phyloP scores from a whole-genome alignment of 805 yeast species.

The Yamadazyma sp. region DNA sequence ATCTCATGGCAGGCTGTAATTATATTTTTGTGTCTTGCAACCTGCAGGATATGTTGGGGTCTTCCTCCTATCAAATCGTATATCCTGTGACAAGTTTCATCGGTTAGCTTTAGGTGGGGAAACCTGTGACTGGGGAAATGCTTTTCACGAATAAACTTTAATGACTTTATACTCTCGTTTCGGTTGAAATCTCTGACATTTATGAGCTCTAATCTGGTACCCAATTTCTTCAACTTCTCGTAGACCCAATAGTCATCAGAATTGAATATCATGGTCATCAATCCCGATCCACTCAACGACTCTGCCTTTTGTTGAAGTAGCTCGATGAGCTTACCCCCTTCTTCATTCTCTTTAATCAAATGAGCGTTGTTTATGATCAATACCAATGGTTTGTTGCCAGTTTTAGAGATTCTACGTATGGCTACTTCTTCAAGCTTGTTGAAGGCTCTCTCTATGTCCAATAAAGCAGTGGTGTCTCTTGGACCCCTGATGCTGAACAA shows the following conservation, averaged over 20 bases:
- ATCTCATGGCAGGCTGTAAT: constrained; percentile 63
- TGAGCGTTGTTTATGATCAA: constrained; percentile 74
- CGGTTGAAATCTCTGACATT: constrained; percentile 65
- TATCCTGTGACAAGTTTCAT: constrained; percentile 48
- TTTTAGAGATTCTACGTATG: constrained; percentile 41
- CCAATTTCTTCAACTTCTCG: constrained; percentile 67
- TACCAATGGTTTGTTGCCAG: constrained; percentile 55
- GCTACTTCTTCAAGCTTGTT: constrained; percentile 75
- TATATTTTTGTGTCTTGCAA: constrained; percentile 57
- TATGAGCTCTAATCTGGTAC: constrained; percentile 72
- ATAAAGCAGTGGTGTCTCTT: constrained; percentile 75
- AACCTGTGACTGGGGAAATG: constrained; percentile 32
- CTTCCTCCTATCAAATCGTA: constrained; percentile 79
- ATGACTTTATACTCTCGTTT: constrained; percentile 52
- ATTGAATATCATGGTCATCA: constrained; percentile 69
- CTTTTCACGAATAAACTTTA: constrained; percentile 49
- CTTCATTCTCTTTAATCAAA: constrained; percentile 71
- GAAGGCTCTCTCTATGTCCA: constrained; percentile 83
- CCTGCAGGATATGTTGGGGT: constrained; percentile 77
- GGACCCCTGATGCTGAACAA: constrained; percentile 81
- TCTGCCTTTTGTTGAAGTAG: constrained; percentile 84
- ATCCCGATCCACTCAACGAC: constrained; percentile 67
- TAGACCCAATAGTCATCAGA: constrained; percentile 88
- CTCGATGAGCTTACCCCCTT: constrained; percentile 68
- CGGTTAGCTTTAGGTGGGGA: constrained; percentile 39